phyloP scores from a whole-genome alignment of 768 basidiomycete genomes.

The Glaciozyma antarctica region DNA sequence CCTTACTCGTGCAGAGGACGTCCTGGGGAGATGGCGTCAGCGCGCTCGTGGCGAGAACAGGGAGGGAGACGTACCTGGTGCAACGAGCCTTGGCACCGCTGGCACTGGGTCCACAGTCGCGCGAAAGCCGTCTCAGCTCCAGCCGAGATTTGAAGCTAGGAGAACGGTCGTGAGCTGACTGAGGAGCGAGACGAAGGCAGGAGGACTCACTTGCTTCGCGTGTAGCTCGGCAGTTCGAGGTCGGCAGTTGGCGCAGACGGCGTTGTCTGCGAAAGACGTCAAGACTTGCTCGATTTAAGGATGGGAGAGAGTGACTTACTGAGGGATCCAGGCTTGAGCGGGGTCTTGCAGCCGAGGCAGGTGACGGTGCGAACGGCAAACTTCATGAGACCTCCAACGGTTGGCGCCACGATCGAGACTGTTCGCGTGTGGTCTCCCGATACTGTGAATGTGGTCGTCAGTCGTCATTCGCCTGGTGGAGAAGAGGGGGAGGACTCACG shows the following conservation, averaged over 20 bases:
- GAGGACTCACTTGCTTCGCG: slow-evolving; percentile 63
- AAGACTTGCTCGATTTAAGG: neutral
- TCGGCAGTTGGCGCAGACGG: slow-evolving; percentile 88
- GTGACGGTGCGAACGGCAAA: slow-evolving; percentile 93
- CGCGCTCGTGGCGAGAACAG: neutral
- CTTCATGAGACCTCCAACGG: slow-evolving; percentile 94
- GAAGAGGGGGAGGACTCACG: slow-evolving; percentile 18
- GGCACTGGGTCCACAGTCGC: slow-evolving; percentile 95
- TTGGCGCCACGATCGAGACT: slow-evolving; percentile 92
- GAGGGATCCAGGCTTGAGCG: slow-evolving; percentile 44
- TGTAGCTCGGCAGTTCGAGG: slow-evolving; percentile 79
- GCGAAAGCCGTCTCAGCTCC: slow-evolving; percentile 82
- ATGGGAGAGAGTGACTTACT: slow-evolving; percentile 9
- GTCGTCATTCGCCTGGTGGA: neutral
- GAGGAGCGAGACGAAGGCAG: neutral
- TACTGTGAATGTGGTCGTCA: slow-evolving; percentile 47
- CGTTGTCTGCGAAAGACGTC: slow-evolving; percentile 53
- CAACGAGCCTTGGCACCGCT: slow-evolving; percentile 94
- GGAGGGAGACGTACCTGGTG: slow-evolving; percentile 51
- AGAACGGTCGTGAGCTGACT: neutral
- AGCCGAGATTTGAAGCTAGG: slow-evolving; percentile 52
- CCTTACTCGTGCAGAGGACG: slow-evolving; percentile 89
- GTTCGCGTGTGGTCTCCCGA: slow-evolving; percentile 92
- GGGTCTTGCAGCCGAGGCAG: slow-evolving; percentile 90
- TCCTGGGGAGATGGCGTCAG: slow-evolving; percentile 49